Evolutionary conservation across 169 alveolate genomes (phyloP).

Genomic region (Plasmodium vivax): DNA sequence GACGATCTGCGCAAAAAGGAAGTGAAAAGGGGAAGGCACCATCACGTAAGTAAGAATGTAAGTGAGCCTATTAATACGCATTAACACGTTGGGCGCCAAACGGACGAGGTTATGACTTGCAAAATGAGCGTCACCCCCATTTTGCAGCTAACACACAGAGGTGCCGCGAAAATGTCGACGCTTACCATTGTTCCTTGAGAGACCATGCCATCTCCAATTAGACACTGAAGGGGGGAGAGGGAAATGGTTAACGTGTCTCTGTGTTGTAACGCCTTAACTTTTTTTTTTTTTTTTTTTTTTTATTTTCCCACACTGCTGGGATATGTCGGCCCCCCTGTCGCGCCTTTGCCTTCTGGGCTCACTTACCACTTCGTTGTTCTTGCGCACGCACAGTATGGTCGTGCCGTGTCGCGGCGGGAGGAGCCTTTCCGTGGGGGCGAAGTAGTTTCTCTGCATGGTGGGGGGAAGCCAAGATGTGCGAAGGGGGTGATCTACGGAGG

Average conservation of each 20-base stretch:
- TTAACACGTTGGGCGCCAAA: slow-evolving; percentile 9
- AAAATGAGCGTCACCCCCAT: not conserved
- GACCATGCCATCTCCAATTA: slow-evolving; percentile 84
- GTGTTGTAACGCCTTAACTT: slow-evolving; percentile 1
- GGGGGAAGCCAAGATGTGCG: not conserved
- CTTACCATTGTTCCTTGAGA: slow-evolving; percentile 83
- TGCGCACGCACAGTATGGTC: slow-evolving; percentile 81
- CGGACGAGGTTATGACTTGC: not conserved
- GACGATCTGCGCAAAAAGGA: slow-evolving; percentile 72
- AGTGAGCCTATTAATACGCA: not conserved
- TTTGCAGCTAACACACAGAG: slow-evolving; percentile 1
- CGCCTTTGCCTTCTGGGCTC: not conserved
- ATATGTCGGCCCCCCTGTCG: not conserved
- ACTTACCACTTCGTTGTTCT: slow-evolving; percentile 79
- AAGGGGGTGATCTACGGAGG: not conserved
- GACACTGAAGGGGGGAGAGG: slow-evolving; percentile 71
- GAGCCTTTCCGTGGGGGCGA: slow-evolving; percentile 43
- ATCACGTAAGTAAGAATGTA: not conserved
- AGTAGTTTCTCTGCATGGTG: slow-evolving; percentile 64
- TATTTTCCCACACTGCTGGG: not conserved
- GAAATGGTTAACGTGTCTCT: not conserved
- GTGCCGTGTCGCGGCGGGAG: slow-evolving; percentile 82
- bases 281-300: slow-evolving; percentile 11
- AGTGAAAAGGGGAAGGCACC: not conserved
- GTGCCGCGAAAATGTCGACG: not conserved